These are phyloP conservation scores for Colletotrichum liaoningense DNA, from an alignment of 2,329 filamentous ascomycete genomes.

Conservation along the genomic window DNA sequence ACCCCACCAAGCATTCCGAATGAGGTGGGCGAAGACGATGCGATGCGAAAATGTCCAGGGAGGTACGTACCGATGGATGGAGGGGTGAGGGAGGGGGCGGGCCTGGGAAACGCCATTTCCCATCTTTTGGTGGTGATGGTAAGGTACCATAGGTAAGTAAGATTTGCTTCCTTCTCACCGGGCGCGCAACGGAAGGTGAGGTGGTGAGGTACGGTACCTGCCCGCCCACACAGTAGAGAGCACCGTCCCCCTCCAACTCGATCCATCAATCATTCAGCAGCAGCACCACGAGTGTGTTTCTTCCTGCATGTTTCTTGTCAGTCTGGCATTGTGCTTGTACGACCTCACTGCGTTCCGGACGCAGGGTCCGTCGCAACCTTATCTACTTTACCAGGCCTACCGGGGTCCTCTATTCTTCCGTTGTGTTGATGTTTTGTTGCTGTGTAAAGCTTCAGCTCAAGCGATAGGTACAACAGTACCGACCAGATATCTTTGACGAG, in stretches of 20 bases:
- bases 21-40: neutral
- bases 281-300: neutral
- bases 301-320: neutral
- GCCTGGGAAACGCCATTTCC: neutral
- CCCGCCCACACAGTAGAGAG: neutral
- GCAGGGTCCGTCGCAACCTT: slow-evolving; percentile 1
- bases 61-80: too few species aligned
- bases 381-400: neutral
- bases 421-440: neutral
- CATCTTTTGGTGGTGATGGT: neutral
- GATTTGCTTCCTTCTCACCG: too few species aligned
- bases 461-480: neutral
- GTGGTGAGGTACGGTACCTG: neutral
- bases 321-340: neutral
- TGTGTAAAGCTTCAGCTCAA: neutral
- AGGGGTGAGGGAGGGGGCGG: too few species aligned
- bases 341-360: neutral
- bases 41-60: neutral
- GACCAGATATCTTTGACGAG: neutral
- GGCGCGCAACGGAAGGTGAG: too few species aligned
- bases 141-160: too few species aligned
- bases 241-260: neutral
- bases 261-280: neutral
- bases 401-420: neutral
- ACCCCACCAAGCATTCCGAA: neutral